These are phyloP conservation scores for Blastobotrys persicus DNA, from an alignment of 1,139 yeast genomes.

Conservation along the genomic window DNA sequence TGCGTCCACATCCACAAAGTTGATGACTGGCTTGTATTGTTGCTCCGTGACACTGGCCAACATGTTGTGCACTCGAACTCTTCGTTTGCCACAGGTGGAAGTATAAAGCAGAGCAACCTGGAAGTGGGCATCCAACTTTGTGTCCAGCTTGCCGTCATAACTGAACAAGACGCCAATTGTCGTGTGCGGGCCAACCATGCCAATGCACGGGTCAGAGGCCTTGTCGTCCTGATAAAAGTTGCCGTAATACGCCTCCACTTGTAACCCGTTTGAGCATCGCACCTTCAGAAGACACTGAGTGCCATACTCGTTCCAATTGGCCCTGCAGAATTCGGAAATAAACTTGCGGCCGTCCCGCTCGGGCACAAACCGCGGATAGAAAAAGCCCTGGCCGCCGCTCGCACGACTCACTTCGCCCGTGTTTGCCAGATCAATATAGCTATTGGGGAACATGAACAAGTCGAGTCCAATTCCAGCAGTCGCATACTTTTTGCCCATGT, in stretches of 20 bases:
- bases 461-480: slow-evolving; percentile 71
- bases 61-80: slow-evolving; percentile 79
- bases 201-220: slow-evolving; percentile 63
- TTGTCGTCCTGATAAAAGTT: slow-evolving; percentile 39
- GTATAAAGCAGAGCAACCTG: slow-evolving; percentile 90
- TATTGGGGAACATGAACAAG: slow-evolving; percentile 63
- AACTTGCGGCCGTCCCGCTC: slow-evolving; percentile 70
- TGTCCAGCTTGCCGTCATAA: slow-evolving; percentile 73
- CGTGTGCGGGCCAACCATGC: slow-evolving; percentile 63
- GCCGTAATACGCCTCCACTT: slow-evolving; percentile 76
- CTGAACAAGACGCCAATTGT: slow-evolving; percentile 68
- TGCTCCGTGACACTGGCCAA: slow-evolving; percentile 74
- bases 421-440: slow-evolving; percentile 72
- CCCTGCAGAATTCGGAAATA: slow-evolving; percentile 53
- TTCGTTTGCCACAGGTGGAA: slow-evolving; percentile 67
- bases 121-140: slow-evolving; percentile 78
- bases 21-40: slow-evolving; percentile 68
- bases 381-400: slow-evolving; percentile 69
- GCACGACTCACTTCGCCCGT: slow-evolving; percentile 62
- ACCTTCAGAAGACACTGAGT: slow-evolving; percentile 81
- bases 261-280: slow-evolving; percentile 86
- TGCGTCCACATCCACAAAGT: slow-evolving; percentile 83
- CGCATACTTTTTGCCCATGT: slow-evolving; percentile 58
- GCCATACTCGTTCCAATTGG: slow-evolving; percentile 45
- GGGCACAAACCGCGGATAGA: slow-evolving; percentile 65